Conservation (phyloP, 2,329 filamentous ascomycete species). For the Alternaria arborescens region DNA sequence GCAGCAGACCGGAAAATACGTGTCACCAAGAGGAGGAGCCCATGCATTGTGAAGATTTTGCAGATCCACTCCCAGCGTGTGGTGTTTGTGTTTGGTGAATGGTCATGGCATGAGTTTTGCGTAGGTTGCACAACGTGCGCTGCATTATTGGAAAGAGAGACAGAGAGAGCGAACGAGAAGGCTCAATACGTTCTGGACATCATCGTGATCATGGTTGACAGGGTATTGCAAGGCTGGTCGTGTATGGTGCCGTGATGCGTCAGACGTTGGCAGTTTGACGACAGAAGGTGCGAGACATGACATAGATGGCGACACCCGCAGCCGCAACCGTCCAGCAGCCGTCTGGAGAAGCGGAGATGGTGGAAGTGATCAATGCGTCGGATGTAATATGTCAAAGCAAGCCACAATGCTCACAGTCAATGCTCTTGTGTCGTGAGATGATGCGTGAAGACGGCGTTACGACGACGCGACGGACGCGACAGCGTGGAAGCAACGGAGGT, state of each 20-base stretch:
- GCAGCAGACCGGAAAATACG: conserved; percentile 28
- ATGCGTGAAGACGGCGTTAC: conserved; percentile 14
- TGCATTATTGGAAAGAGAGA: background rate
- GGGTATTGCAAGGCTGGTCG: background rate
- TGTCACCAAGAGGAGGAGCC: conserved; percentile 26
- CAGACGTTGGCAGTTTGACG: conserved; percentile 19
- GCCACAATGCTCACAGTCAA: background rate
- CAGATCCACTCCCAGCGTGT: conserved; percentile 22
- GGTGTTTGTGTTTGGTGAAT: background rate
- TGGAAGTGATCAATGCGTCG: conserved; percentile 11
- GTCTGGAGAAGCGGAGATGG: conserved; percentile 25
- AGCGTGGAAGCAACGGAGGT: conserved; percentile 21
- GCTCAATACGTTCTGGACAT: background rate
- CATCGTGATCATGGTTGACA: background rate
- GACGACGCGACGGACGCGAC: conserved; percentile 24
- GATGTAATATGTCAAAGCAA: conserved; percentile 19
- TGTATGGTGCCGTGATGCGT: background rate
- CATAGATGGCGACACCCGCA: conserved; percentile 27
- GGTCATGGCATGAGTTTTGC: conserved; percentile 6
- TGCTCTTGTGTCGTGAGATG: conserved; percentile 24
- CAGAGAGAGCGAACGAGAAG: background rate
- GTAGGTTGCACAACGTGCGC: conserved; percentile 1
- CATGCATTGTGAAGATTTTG: conserved; percentile 33
- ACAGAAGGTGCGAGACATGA: conserved; percentile 33
- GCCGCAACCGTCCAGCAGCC: conserved; percentile 1